Evolutionary conservation across 179 eudicot species (phyloP), one percentile per base, ranked within the genome.

Genomic region (Camellia oleifera): DNA sequence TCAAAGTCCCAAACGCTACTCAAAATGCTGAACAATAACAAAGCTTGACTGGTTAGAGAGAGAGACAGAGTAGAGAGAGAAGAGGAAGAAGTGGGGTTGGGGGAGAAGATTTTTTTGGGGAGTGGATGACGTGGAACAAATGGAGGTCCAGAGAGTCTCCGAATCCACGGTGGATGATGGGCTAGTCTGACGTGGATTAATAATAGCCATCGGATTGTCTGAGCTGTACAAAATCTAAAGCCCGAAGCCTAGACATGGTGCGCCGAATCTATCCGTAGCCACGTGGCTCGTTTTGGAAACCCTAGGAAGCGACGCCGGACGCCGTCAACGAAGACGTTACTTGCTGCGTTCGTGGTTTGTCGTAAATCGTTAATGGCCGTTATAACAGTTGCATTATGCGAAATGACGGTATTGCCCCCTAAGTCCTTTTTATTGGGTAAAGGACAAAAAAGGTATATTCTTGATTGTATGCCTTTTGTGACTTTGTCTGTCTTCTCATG

Each of bases 171-270:
- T 3, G 10, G 76, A 52, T 3, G 42, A 14, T 7, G 56, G 74
- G 11, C 18, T 1, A 4, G 69, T 20, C 62, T 53, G n/a, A 72
- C 76, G 62, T 72, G 76, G 62, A 20, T 2, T 4, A 0, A 23
- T 11, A 10, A n/a, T 32, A 26, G 76, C 62, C 76, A 72, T 53
- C n/a, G 76, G 76, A 72, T 72, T 72, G 45, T 72, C 76, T 26
- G 62, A 52, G 62, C 62, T 72, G 76, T 61, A 72, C 76, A 72
- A 72, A 72, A 72, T 72, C 76, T 52, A 72, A 53, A 72, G 62
- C 76, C 44, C 2, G 61, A 52, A 72, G 54, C 15, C 53, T 5
- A 32, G 45, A 50, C 8, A 4, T 18, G 17, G 44, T 26, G 17
- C 45, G 60, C 15, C 57, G 75, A 72, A 48, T 72, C 75, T 61